Base-by-base conservation (phyloP, 1,284 basidiomycete genomes). In the Naganishia sp. region DNA sequence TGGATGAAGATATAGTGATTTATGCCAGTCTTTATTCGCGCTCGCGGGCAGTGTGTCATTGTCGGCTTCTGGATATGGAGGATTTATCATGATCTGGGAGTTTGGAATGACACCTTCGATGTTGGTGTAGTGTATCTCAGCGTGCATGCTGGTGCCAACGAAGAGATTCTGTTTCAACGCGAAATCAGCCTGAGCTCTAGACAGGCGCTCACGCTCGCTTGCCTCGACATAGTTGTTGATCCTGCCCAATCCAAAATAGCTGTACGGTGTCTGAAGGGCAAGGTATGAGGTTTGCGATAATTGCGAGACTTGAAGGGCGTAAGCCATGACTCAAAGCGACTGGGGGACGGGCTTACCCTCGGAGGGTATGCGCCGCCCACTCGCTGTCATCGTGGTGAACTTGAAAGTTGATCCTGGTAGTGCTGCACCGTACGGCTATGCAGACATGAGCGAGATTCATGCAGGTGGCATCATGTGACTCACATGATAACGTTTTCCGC, bases 161-260 rank as follows among this genome's bases (percentile, higher is more conserved):
- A 94, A 93, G 4, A 96, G 84, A 75, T 94, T 94, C 83, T 80
- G 65, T 9, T 17, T 4, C 32, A 31, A n/a, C 23, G 1, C 52
- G 28, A 7, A 6, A 41, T 66, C 76, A 53, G 75, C 72, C 52
- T 55, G 23, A 31, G 17, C 3, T 10, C 32, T 18, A 32, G 13
- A n/a, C 1, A 32, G 15, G n/a, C 71, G 74, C 5, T 18, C n/a
- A 41, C 18, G 1, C 18, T 5, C 7, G 63, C 82, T 72, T 51
- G 78, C 78, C 73, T 99, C 96, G 74, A 99, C 92, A 80, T 99
- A 99, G 79, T 99, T 99, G 81, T 99, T 99, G n/a, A 95, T 99
- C 50, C 96, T 86, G 0, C 96, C 96, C 2, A 99, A 87, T 0
- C 96, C 96, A 75, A 99, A 92, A 84, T 94, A 97, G 2, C 92